Base-by-base conservation (phyloP, 2,329 filamentous ascomycete species). In the Huntiella savannae region DNA sequence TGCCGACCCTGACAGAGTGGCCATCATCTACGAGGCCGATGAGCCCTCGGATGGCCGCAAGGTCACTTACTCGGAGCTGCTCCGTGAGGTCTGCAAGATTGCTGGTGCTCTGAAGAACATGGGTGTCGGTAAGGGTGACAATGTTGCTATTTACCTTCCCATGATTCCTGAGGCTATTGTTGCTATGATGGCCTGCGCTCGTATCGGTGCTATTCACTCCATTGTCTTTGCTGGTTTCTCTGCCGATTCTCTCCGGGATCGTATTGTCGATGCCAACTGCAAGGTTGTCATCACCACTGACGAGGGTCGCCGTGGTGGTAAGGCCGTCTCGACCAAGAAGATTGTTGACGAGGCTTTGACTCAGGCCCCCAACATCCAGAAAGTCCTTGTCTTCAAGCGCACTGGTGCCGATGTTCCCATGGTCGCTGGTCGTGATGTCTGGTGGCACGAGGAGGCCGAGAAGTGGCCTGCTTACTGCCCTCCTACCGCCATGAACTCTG, bases 391-490 rank as follows among this genome's bases (percentile, higher is more conserved):
- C 48, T 96, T 79, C 72, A 88, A 93, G 74, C 82, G 91, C 56
- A 98, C 91, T 34, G 88, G 88, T 45, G 34, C 86, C 42, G 86
- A 95, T 45, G 79, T 96, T 15, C 87, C 88, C 53, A 88, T 82
- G 82, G 93, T 85, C 45, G 65, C 75, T 54, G 86, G 85, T 53
- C 79, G 91, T 57, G 91, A 98, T 63, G 72, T 76, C 59, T 98
- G 91, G 91, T 98, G 91, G 91, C 86, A 96, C 63, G 91, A 96
- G 68, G 88, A 96, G 72, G 79, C 88, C 47, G 84, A 92, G 62
- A 96, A 95, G 69, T 96, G 85, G 75, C 91, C 91, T 52, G 72
- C 77, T 56, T 96, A 96, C 70, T 79, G 92, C 58, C 70, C 88
- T 28, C 87, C 88, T 8, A 87, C 92, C 69, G 65, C 77, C 53